Base-by-base conservation (phyloP, 106 monocot genomes). In the Dendrobium huoshanense region DNA sequence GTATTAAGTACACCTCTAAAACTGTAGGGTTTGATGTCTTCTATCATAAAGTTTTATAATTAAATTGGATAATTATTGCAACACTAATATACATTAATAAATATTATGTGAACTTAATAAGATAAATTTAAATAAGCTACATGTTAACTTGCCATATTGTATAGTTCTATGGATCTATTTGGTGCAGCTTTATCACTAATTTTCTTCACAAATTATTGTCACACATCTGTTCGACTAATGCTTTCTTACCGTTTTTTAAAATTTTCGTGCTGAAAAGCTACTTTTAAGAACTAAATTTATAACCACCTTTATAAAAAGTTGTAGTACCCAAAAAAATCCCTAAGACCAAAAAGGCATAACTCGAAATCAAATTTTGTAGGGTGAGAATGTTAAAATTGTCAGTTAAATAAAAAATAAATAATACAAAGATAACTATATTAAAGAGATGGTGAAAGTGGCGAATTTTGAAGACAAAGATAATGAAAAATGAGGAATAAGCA, bases 401-500 rank as follows among this genome's bases (percentile, higher is more conserved):
- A 19, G 33, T 70, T 2, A 70, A 70, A 22, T 33, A 33, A 70
- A 33, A 64, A 24, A 64, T 7, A 2, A 64, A 64, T 9, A 4
- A 11, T 22, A 6, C 4, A 22, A 4, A 56, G 22, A 64, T 64
- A 7, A 64, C 64, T 24, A 64, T 22, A 13, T 20, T 64, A 20
- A 24, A 22, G 64, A 51, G 13, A 70, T 31, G 33, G 68, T 70
- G 3, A 5, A 15, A 70, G 13, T 31, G 3, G 70, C 27, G 5
- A 1, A 3, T 10, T 10, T 70, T 70, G 2, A 33, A 70, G 68
- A 70, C 68, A 70, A 29, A 15, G 42, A 72, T 11, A 72, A 75
- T 77, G 17, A 17, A 79, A 37, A 84, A 22, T 29, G 68, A 80
- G 9, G 27, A 37, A 15, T 40, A 49, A 27, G 24, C 24, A 84